Evolutionary conservation across 495 filamentous ascomycete genomes (phyloP), one percentile per base, ranked within the genome.

Genomic region (Neurospora cerealis): DNA sequence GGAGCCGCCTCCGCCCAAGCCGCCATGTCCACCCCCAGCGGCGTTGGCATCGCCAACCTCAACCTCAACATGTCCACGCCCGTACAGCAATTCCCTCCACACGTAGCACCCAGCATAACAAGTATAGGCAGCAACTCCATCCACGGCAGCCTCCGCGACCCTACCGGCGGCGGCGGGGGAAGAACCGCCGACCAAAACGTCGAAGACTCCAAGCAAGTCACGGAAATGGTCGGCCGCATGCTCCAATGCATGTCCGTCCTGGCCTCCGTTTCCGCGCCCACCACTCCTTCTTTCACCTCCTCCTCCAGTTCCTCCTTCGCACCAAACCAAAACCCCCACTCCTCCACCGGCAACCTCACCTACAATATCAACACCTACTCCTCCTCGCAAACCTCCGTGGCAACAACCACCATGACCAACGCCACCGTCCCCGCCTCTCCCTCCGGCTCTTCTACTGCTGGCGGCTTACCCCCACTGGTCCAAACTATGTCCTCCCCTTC

Each of bases 221-320:
- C 96, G 17, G 94, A 98, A 74, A 97, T 93, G 71, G 95, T 97
- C 10, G 96, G 93, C 2, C 87, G 96, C 72, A 96, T 99, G 94
- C 87, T 99, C 74, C 96, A 99, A 83, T 99, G 96, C 79, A 91
- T 99, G 80, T 93, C 90, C 77, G 95, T 99, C 11, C 85, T 98
- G 2, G 91, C 93, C 11, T 91, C 90, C 75, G 88, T 96, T 66
- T 66, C 54, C 54, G 54, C 54, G 1, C 54, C 54, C 32, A 66
- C 54, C 54, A 66, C 54, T 34, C 24, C 54, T 66, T 66, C 54
- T 32, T 36, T 32, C 54, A 32, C 15, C 15, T 66, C 28, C n/a
- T 54, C 46, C 4, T 54, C n/a, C 17, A 10, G 17, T 8, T 44
- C 41, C 7, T 24, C 46, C n/a, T 13, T 13, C 2, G 24, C 5